A percentile compares a stretch with the other conserved stretches of the same genome.
phyloP scores from a whole-genome alignment of 2,329 filamentous ascomycete genomes.

The Pseudogymnoascus sp. region DNA sequence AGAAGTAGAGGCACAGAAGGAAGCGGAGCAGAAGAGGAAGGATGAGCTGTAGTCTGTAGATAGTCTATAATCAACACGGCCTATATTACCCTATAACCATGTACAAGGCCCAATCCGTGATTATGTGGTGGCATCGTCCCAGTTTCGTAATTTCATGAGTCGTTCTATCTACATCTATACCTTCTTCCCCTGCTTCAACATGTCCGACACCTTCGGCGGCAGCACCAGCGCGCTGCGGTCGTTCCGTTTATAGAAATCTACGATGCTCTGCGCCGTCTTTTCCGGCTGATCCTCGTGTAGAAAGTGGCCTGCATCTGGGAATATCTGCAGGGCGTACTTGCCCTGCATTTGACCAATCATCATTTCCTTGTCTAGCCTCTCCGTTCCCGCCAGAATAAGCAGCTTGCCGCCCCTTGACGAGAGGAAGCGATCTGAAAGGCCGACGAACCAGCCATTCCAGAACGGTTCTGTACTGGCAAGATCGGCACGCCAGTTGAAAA shows the following conservation, averaged over 20 bases:
- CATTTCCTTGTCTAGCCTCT: conserved; percentile 81
- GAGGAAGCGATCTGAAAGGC: conserved; percentile 82
- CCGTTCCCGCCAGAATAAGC: conserved; percentile 78
- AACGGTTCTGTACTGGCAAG: conserved; percentile 76
- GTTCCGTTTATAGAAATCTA: conserved; percentile 88
- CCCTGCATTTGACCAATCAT: conserved; percentile 98
- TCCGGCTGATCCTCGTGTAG: conserved; percentile 91
- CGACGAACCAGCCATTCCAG: conserved; percentile 91
- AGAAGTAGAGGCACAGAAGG: conserved; percentile 30
- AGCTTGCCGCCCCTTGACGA: conserved; percentile 75
- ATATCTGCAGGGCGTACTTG: conserved; percentile 92
- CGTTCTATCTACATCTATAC: conserved; percentile 33
- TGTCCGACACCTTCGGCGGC: conserved; percentile 82
- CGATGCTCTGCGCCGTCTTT: conserved; percentile 76
- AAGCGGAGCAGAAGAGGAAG: conserved; percentile 11
- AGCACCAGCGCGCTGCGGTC: conserved; percentile 78
- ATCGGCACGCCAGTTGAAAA: conserved; percentile 81
- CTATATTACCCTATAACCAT: neutral
- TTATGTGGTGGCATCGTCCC: neutral
- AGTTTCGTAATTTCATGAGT: neutral
- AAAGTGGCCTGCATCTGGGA: conserved; percentile 93
- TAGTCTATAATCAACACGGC: conserved; percentile 3
- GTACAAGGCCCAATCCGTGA: neutral
- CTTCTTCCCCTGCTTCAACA: conserved; percentile 56
- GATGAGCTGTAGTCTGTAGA: conserved; percentile 8